phyloP scores from a whole-genome alignment of 2,329 filamentous ascomycete species.

The Fusarium veterinarium region DNA sequence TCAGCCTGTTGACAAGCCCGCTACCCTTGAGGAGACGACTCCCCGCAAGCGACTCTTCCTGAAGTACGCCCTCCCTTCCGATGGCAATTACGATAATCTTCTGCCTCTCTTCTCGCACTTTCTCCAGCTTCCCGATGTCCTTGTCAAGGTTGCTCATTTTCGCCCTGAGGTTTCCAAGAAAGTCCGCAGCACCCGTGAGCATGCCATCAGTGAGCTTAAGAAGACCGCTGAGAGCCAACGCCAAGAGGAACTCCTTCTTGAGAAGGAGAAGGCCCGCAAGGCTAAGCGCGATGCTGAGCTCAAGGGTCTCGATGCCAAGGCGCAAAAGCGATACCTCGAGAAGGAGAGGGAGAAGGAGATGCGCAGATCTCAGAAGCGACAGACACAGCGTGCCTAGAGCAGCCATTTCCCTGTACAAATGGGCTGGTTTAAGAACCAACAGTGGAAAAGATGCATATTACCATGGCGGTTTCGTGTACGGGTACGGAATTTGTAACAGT shows the following conservation, averaged over 20 bases:
- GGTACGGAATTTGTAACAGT: slow-evolving; percentile 31
- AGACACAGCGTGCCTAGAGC: slow-evolving; percentile 62
- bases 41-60: slow-evolving; percentile 90
- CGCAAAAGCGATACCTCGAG: slow-evolving; percentile 87
- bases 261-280: slow-evolving; percentile 83
- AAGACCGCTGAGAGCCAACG: slow-evolving; percentile 83
- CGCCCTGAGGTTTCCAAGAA: slow-evolving; percentile 90
- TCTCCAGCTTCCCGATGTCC: slow-evolving; percentile 83
- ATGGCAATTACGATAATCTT: slow-evolving; percentile 72
- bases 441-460: slow-evolving; percentile 9
- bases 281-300: slow-evolving; percentile 88
- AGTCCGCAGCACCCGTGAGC: slow-evolving; percentile 82
- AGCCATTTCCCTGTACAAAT: neutral
- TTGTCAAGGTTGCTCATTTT: slow-evolving; percentile 84
- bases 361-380: slow-evolving; percentile 66
- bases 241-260: slow-evolving; percentile 78
- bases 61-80: slow-evolving; percentile 75
- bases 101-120: slow-evolving; percentile 83
- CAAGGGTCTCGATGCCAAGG: slow-evolving; percentile 80
- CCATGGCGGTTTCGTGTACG: slow-evolving; percentile 24
- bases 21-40: slow-evolving; percentile 82
- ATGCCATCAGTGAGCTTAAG: slow-evolving; percentile 81
- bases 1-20: slow-evolving; percentile 87
- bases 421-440: neutral
- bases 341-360: slow-evolving; percentile 81